Evolutionary conservation across 139 green algal genomes (phyloP).

Genomic region (Choricystis sp.): DNA sequence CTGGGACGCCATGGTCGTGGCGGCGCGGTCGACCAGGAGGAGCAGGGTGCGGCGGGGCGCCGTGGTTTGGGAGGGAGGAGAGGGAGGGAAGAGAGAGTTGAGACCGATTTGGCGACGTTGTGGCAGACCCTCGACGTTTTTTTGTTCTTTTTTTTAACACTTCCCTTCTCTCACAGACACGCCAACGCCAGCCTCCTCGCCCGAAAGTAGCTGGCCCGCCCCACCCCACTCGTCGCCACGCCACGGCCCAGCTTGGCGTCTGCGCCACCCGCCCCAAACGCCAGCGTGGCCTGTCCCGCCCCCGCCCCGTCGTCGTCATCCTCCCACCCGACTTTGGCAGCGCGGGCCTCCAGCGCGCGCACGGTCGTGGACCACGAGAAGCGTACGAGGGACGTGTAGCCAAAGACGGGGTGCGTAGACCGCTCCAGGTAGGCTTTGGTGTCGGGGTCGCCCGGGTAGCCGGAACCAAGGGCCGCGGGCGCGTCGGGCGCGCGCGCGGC

Average conservation of each 20-base stretch:
- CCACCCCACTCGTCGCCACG: constrained; percentile 15
- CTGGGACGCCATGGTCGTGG: no score
- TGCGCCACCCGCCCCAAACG: constrained; percentile 8
- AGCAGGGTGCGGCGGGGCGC: no score
- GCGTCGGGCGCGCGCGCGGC: background rate
- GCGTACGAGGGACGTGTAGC: constrained; percentile 53
- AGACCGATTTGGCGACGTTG: no score
- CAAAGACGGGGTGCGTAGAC: constrained; percentile 59
- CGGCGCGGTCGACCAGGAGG: no score
- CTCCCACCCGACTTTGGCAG: constrained; percentile 25
- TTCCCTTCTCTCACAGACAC: no score
- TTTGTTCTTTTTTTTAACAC: no score
- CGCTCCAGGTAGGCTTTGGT: constrained; percentile 65
- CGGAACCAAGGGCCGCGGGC: background rate
- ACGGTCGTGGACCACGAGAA: constrained; percentile 30
- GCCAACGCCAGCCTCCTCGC: constrained; percentile 34
- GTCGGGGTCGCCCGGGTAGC: constrained; percentile 28
- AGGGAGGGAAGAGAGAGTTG: no score
- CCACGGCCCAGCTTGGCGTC: background rate
- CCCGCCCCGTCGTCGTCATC: constrained; percentile 13
- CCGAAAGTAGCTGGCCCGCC: constrained; percentile 41
- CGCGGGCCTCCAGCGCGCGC: constrained; percentile 23
- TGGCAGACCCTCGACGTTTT: no score
- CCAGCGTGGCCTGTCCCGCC: constrained; percentile 8
- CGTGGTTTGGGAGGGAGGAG: no score